Evolutionary conservation across 805 yeast genomes (phyloP).

Genomic region (Candida oleophila): DNA sequence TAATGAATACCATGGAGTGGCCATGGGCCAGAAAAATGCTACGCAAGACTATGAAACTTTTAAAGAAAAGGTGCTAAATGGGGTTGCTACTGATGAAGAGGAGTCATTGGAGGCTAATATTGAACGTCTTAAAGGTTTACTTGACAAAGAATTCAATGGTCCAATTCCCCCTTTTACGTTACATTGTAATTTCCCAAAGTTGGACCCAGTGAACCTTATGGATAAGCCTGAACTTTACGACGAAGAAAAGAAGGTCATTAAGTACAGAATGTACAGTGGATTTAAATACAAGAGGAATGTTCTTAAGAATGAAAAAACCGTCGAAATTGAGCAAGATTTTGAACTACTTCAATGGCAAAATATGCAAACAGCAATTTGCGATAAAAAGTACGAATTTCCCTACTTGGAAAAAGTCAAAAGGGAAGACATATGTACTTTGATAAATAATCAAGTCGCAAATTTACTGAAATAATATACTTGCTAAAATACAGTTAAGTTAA

Average conservation of each 20-base stretch:
- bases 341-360: conserved; percentile 32
- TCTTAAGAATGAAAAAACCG: conserved; percentile 7
- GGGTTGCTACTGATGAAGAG: conserved; percentile 5
- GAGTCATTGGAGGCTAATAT: conserved; percentile 23
- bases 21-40: conserved; percentile 35
- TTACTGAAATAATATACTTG: neutral
- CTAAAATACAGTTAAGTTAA: neutral
- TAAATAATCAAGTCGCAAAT: conserved; percentile 22
- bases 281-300: conserved; percentile 16
- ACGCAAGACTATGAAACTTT: conserved; percentile 18
- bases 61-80: neutral
- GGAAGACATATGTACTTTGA: conserved; percentile 24
- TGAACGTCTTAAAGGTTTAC: conserved; percentile 16
- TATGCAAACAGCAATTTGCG: conserved; percentile 26
- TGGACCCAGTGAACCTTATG: conserved; percentile 29
- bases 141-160: conserved; percentile 17
- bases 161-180: conserved; percentile 25
- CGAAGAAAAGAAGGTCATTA: conserved; percentile 18
- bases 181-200: conserved; percentile 37
- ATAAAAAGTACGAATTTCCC: conserved; percentile 20
- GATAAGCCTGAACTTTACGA: conserved; percentile 25
- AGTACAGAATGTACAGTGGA: conserved; percentile 27
- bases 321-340: conserved; percentile 20
- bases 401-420: conserved; percentile 21
- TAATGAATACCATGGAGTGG: conserved; percentile 32